Evolutionary conservation across 768 basidiomycete species (phyloP).

Genomic region (Amanita brunnescens): DNA sequence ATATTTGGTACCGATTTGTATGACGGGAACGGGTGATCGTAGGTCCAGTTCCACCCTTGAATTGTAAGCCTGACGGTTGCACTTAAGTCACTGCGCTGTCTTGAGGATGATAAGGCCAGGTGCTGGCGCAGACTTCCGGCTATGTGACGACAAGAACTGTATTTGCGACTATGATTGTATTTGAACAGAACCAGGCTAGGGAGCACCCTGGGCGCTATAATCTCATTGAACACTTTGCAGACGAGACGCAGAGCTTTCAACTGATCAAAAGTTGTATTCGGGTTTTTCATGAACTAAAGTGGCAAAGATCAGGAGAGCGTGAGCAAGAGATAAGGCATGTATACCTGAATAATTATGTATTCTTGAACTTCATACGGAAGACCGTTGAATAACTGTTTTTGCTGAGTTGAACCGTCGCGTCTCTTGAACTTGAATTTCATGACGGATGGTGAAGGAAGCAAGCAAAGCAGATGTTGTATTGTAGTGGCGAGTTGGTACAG

Average conservation of each 20-base stretch:
- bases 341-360: neutral
- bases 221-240: neutral
- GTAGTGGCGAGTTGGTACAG: too few relatives aligned
- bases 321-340: neutral
- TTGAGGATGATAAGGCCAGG: neutral
- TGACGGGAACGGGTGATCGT: neutral
- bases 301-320: neutral
- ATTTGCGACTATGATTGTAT: too few relatives aligned
- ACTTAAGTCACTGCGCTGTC: neutral
- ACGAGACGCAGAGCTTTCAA: slow-evolving; percentile 3
- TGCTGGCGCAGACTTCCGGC: neutral
- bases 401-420: too few relatives aligned
- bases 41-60: neutral
- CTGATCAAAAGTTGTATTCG: slow-evolving; percentile 1
- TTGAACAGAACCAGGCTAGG: neutral
- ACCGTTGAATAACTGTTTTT: too few relatives aligned
- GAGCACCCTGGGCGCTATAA: neutral
- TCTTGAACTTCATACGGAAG: neutral
- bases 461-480: too few relatives aligned
- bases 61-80: neutral
- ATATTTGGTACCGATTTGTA: neutral
- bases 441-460: too few relatives aligned
- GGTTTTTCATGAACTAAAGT: neutral
- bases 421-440: too few relatives aligned
- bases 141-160: too few relatives aligned